phyloP scores from a whole-genome alignment of 208 protist species.

The Crithidia expoeki region DNA sequence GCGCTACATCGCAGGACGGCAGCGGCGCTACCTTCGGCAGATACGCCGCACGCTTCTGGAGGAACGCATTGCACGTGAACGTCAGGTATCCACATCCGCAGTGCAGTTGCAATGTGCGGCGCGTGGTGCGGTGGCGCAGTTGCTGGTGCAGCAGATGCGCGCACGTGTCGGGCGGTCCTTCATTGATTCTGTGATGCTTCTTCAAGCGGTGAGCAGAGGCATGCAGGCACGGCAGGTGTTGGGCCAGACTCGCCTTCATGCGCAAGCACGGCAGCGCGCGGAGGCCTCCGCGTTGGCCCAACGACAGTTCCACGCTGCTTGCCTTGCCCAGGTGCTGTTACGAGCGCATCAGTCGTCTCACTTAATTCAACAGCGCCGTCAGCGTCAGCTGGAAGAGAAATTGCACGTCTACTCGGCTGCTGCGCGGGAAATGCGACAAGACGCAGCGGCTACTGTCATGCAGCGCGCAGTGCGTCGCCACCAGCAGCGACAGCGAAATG shows the following conservation, averaged over 20 bases:
- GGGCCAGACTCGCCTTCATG: background rate
- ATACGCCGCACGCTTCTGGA: constrained; percentile 38
- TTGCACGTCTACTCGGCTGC: constrained; percentile 37
- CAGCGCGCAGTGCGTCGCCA: constrained; percentile 47
- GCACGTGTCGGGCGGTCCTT: constrained; percentile 54
- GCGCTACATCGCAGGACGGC: constrained; percentile 44
- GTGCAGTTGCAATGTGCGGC: constrained; percentile 55
- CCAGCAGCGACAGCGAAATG: constrained; percentile 16
- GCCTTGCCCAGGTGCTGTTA: constrained; percentile 15
- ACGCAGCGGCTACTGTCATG: constrained; percentile 47
- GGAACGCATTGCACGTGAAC: constrained; percentile 52
- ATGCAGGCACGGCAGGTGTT: constrained; percentile 27
- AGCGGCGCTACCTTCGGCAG: constrained; percentile 63
- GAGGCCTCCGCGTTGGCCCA: constrained; percentile 10
- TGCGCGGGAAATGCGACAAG: constrained; percentile 38
- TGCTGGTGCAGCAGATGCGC: constrained; percentile 32
- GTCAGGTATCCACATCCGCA: constrained; percentile 27
- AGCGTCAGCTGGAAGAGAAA: constrained; percentile 36
- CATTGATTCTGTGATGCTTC: constrained; percentile 40
- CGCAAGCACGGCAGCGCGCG: constrained; percentile 20
- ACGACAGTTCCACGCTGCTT: background rate
- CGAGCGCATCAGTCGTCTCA: constrained; percentile 9
- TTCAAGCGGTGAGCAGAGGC: constrained; percentile 52
- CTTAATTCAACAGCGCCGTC: constrained; percentile 1
- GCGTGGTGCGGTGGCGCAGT: constrained; percentile 47